A percentile compares a stretch with the other conserved stretches of the same genome.
Evolutionary conservation across 1,284 basidiomycete genomes (phyloP).

Genomic region (Ganoderma boninense): DNA sequence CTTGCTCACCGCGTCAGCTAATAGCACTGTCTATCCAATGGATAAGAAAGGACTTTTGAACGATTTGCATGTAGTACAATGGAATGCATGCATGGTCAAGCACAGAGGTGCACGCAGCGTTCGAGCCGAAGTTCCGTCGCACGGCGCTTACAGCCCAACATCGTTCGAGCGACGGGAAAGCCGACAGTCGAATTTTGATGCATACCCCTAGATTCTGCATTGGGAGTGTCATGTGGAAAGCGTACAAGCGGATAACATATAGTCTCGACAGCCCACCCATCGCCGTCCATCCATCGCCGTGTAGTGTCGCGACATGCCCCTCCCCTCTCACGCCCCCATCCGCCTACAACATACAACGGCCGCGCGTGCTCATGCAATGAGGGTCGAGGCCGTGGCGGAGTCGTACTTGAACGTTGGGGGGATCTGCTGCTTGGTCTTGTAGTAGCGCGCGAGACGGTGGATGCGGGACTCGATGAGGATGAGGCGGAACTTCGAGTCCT

Average conservation of each 20-base stretch:
- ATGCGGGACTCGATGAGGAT: constrained; percentile 99
- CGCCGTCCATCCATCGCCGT: constrained; percentile 22
- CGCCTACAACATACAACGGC: constrained; percentile 30
- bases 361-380: constrained; percentile 69
- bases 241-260: constrained; percentile 38
- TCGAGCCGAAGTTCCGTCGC: too few species aligned
- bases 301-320: constrained; percentile 14
- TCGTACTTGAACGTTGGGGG: constrained; percentile 99
- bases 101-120: too few species aligned
- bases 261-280: constrained; percentile 32
- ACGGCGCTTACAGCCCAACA: too few species aligned
- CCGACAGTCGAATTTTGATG: constrained; percentile 31
- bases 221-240: constrained; percentile 39
- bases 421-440: constrained; percentile 98
- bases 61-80: too few species aligned
- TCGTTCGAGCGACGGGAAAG: too few species aligned
- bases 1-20: not conserved
- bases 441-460: constrained; percentile 95
- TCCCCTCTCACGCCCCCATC: constrained; percentile 19
- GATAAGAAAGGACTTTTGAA: too few species aligned
- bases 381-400: constrained; percentile 88
- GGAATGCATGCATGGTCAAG: too few species aligned
- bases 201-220: constrained; percentile 39
- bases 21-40: not conserved
- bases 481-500: constrained; percentile 97